These are phyloP conservation scores for Monosporascus sp. DNA, from an alignment of 2,329 filamentous ascomycete genomes.

Conservation along the genomic window DNA sequence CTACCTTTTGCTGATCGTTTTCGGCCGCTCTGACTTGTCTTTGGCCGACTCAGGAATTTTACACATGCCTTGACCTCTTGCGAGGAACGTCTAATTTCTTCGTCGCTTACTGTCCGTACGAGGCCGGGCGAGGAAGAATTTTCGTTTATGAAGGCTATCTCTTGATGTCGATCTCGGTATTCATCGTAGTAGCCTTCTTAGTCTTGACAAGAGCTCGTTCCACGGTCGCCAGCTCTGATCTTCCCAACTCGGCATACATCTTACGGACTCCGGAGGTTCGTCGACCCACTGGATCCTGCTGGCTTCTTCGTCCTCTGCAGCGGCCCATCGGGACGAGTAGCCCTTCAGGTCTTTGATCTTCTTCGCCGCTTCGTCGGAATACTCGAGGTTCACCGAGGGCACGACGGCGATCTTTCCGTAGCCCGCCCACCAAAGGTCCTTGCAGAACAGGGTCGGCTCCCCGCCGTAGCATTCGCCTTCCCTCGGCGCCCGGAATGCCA, in stretches of 20 bases:
- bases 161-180: too few relatives aligned
- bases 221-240: conserved; percentile 38
- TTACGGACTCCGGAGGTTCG: conserved; percentile 39
- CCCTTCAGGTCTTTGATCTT: conserved; percentile 46
- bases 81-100: too few relatives aligned
- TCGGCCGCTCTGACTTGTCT: too few relatives aligned
- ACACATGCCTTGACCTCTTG: too few relatives aligned
- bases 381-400: conserved; percentile 50
- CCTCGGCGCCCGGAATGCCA: conserved; percentile 38
- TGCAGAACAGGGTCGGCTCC: conserved; percentile 51
- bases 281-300: conserved; percentile 36
- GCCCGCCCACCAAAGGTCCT: conserved; percentile 48
- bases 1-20: too few relatives aligned
- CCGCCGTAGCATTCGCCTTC: conserved; percentile 46
- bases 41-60: too few relatives aligned
- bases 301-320: conserved; percentile 20
- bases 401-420: conserved; percentile 50
- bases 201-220: conserved; percentile 22
- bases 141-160: too few relatives aligned
- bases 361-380: conserved; percentile 38
- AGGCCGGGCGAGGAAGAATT: too few relatives aligned
- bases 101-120: too few relatives aligned
- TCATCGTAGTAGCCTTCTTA: too few relatives aligned
- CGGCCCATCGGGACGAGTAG: conserved; percentile 33
- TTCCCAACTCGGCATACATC: conserved; percentile 39